Evolutionary conservation across 2,329 filamentous ascomycete species (phyloP).

Genomic region (Cladophialophora bantiana): DNA sequence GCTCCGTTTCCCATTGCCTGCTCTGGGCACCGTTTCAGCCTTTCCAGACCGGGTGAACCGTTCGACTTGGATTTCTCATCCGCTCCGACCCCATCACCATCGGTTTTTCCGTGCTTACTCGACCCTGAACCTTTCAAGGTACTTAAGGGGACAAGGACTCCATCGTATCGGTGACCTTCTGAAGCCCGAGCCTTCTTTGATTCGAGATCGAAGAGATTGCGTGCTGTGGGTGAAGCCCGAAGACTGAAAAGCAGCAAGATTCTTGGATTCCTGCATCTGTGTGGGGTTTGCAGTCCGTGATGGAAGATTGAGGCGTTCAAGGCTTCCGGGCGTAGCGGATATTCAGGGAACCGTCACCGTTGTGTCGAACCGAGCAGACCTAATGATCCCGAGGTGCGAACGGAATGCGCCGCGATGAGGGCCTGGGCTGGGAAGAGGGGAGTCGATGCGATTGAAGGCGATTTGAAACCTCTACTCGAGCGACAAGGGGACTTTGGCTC

Average conservation of each 20-base stretch:
- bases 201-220: constrained; percentile 7
- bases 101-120: constrained; percentile 1
- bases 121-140: constrained; percentile 7
- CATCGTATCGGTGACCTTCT: constrained; percentile 18
- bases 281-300: not conserved
- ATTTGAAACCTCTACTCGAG: not conserved
- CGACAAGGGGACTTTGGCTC: not conserved
- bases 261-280: not conserved
- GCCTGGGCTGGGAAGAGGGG: not conserved
- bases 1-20: not conserved
- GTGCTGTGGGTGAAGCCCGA: constrained; percentile 23
- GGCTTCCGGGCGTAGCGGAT: constrained; percentile 1
- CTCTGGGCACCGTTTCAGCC: not conserved
- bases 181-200: constrained; percentile 18
- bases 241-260: constrained; percentile 17
- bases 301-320: not conserved
- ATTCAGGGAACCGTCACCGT: not conserved
- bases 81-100: not conserved
- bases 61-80: not conserved
- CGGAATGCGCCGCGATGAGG: not conserved
- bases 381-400: not conserved
- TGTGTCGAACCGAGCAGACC: not conserved
- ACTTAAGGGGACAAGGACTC: constrained; percentile 16
- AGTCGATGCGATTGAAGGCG: not conserved
- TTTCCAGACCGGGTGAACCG: not conserved